Conservation (phyloP, 306 rosid genomes). For the Hippophae tibetana region DNA sequence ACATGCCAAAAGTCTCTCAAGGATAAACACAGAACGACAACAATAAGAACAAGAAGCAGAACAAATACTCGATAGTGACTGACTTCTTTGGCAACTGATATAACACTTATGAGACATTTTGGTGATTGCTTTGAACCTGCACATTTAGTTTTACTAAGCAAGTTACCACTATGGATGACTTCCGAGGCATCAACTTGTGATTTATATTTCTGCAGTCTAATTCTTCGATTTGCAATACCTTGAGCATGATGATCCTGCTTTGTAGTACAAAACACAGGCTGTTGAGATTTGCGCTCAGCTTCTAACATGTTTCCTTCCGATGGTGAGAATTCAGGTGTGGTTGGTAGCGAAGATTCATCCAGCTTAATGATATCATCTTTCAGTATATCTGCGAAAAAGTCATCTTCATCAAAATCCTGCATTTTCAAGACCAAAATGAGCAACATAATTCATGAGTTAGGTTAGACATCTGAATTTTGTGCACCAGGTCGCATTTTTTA, state of each 20-base stretch:
- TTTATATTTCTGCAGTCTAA: conserved; percentile 16
- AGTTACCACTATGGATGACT: background rate
- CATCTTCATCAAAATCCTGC: conserved; percentile 60
- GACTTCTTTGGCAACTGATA: background rate
- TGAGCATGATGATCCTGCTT: conserved; percentile 22
- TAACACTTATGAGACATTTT: conserved; percentile 7
- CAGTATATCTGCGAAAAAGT: conserved; percentile 66
- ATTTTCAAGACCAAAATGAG: background rate
- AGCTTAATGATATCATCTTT: conserved; percentile 72
- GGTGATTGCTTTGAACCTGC: conserved; percentile 23
- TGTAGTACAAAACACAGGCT: conserved; percentile 3
- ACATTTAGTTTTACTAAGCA: conserved; percentile 3
- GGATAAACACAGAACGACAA: conserved; percentile 21
- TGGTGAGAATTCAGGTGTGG: conserved; percentile 4
- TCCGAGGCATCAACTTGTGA: background rate
- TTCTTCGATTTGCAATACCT: conserved; percentile 64
- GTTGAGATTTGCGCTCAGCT: conserved; percentile 23
- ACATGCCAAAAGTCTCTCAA: conserved; percentile 28
- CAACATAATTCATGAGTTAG: too few relatives aligned
- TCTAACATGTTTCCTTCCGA: conserved; percentile 3
- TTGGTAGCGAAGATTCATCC: conserved; percentile 37
- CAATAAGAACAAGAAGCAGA: conserved; percentile 20
- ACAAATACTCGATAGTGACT: background rate
- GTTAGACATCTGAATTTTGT: too few relatives aligned
- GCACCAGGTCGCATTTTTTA: too few relatives aligned